phyloP scores from a whole-genome alignment of 1,139 yeast genomes.

The Diutina rugosa region DNA sequence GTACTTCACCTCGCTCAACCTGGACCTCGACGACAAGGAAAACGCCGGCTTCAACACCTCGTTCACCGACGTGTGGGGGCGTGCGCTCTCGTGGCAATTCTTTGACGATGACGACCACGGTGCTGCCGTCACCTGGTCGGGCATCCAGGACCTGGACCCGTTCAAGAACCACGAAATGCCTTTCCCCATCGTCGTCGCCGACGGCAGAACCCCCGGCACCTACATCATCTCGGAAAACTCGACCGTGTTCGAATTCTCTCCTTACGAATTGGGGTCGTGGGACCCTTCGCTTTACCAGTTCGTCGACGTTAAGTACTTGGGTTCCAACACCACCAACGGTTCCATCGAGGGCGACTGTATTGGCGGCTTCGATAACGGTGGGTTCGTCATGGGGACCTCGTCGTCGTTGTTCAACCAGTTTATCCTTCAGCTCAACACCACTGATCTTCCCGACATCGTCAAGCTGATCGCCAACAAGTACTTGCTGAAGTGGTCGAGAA shows the following conservation, averaged over 20 bases:
- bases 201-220: constrained; percentile 26
- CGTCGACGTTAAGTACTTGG: not conserved
- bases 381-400: constrained; percentile 61
- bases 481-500: constrained; percentile 13
- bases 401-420: constrained; percentile 57
- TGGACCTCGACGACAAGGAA: constrained; percentile 17
- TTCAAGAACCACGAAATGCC: constrained; percentile 21
- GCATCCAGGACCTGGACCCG: constrained; percentile 9
- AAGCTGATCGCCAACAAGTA: constrained; percentile 15
- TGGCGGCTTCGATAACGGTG: constrained; percentile 56
- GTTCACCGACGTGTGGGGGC: constrained; percentile 33
- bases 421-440: constrained; percentile 26
- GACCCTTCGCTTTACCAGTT: constrained; percentile 1
- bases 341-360: constrained; percentile 26
- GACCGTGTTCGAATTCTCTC: constrained; percentile 1
- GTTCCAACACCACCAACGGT: constrained; percentile 5
- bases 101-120: constrained; percentile 8
- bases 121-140: constrained; percentile 24
- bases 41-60: constrained; percentile 25
- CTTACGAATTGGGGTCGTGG: constrained; percentile 3
- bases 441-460: constrained; percentile 12
- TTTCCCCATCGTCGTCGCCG: constrained; percentile 26
- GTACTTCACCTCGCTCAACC: constrained; percentile 19
- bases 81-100: constrained; percentile 27
- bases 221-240: constrained; percentile 10